Base-by-base conservation (phyloP, 2,329 filamentous ascomycete genomes). In the Aaosphaeria pasadenensis region DNA sequence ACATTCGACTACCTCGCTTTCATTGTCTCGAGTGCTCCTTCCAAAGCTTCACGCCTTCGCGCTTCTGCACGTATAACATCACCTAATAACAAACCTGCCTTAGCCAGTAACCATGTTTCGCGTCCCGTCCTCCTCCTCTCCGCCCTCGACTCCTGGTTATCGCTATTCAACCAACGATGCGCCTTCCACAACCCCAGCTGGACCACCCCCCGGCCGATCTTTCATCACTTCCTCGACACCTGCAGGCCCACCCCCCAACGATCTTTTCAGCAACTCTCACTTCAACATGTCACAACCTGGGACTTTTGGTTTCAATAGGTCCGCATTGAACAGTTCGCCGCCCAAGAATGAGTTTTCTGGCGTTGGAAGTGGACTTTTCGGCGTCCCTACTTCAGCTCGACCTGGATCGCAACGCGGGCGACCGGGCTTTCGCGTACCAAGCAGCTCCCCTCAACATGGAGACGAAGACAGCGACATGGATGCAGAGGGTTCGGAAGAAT, bases 171-270 rank as follows among this genome's bases (percentile, higher is more conserved):
- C 55, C 45, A 57, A 56, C 45, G 50, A 60, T 52, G 66, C 69
- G 38, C 71, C 77, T 40, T 83, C 81, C 5, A 82, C 79, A 17
- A 84, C 81, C 11, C 81, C 81, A 45, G 78, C 78, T 42, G 81
- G 79, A 38, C 75, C 73, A 49, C 81, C 33, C 1, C 80, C 79
- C 29, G 78, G 77, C 40, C 48, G 31, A 11, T 56, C 56, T 24
- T 52, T 74, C 71, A 49, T 68, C 66, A 52, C 60, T 40, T 82
- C 80, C n/a, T 81, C 81, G 46, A 83, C 80, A 24, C 81, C 81
- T 31, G 73, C 75, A 48, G 80, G 77, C 3, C 73, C 73, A 17
- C 79, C 79, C 42, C 77, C 79, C 30, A 36, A 49, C 29, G 73
- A 73, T 39, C 57, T 77, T 17, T 77, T 81, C 54, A 77, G 76